phyloP scores from a whole-genome alignment of 495 filamentous ascomycete species.

The Podospora australis region DNA sequence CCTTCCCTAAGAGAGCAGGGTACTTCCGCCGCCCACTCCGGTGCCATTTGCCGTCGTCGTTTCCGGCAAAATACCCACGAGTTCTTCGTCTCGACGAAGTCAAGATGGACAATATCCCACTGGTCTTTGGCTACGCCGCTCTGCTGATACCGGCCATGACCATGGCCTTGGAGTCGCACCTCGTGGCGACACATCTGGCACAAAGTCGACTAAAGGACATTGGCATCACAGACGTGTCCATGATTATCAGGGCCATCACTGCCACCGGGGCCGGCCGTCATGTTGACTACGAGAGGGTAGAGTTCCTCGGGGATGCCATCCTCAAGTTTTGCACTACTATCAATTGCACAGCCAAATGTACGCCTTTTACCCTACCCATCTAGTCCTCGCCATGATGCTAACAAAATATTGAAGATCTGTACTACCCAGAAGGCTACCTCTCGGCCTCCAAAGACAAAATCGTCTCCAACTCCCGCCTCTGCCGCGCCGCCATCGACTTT shows the following conservation, averaged over 20 bases:
- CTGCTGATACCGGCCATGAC: conserved; percentile 70
- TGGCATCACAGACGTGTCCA: conserved; percentile 45
- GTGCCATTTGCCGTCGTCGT: conserved; percentile 9
- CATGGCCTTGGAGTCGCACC: conserved; percentile 55
- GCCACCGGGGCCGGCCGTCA: conserved; percentile 54
- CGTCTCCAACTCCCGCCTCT: conserved; percentile 67
- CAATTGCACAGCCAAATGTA: conserved; percentile 55
- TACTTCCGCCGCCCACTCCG: conserved; percentile 46
- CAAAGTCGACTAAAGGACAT: conserved; percentile 52
- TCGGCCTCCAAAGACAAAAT: conserved; percentile 59
- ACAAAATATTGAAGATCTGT: conserved; percentile 36
- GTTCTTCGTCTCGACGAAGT: conserved; percentile 30
- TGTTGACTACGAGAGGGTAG: conserved; percentile 76
- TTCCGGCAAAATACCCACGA: conserved; percentile 27
- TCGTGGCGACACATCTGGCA: conserved; percentile 59
- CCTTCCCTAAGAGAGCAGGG: conserved; percentile 52
- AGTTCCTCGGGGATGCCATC: conserved; percentile 82
- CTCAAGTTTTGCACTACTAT: conserved; percentile 72
- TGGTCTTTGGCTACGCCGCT: conserved; percentile 56
- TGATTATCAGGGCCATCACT: conserved; percentile 68
- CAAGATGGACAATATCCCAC: conserved; percentile 50
- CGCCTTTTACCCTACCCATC: conserved; percentile 4
- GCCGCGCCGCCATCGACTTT: conserved; percentile 51
- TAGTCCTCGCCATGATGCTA: not conserved
- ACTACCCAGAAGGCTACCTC: conserved; percentile 76